Base-by-base conservation (phyloP, 2,329 filamentous ascomycete genomes). In the Zymoseptoria tritici region DNA sequence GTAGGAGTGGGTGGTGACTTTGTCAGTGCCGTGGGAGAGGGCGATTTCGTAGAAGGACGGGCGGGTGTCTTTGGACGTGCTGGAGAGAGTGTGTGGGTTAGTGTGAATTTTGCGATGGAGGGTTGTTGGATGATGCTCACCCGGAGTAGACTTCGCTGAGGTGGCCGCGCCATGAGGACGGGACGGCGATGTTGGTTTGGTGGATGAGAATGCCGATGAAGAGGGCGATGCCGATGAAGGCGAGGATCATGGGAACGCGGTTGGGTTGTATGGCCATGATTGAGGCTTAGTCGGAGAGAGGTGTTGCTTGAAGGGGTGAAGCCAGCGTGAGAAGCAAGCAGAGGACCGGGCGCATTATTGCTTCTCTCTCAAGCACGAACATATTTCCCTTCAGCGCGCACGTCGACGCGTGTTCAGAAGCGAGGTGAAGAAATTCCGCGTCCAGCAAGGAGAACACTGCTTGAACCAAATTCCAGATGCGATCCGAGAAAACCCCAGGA, bases 1-100 rank as follows among this genome's bases (percentile, higher is more conserved):
- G 57, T 77, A 78, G 24, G 71, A 68, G 63, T 76, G 74, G 1
- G 58, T 60, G 8, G 71, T 74, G n/a, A 77, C 74, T 59, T 76
- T 76, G 65, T 77, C 73, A 4, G 74, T 75, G 31, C 73, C 75
- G 59, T 76, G 67, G 20, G 73, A 72, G 13, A 67, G 61, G 5
- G 72, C 74, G 52, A 78, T 68, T 16, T 75, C 71, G 55, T 71
- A 68, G 63, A 73, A 74, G 8, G 63, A 64, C 3, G 58, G 57
- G 4, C 50, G 50, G 50, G 50, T 16, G 16, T 16, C 36, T 46
- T 46, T 46, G 2, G 36, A 16, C 13, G 11, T 16, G 36, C 36
- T 46, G 36, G 36, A 7, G 7, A n/a, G 36, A 3, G 3, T 16
- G 4, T 13, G 6, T 46, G 16, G 16, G 36, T 46, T 6, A 46